phyloP scores from a whole-genome alignment of 768 basidiomycete genomes.

The Vishniacozyma victoriae region DNA sequence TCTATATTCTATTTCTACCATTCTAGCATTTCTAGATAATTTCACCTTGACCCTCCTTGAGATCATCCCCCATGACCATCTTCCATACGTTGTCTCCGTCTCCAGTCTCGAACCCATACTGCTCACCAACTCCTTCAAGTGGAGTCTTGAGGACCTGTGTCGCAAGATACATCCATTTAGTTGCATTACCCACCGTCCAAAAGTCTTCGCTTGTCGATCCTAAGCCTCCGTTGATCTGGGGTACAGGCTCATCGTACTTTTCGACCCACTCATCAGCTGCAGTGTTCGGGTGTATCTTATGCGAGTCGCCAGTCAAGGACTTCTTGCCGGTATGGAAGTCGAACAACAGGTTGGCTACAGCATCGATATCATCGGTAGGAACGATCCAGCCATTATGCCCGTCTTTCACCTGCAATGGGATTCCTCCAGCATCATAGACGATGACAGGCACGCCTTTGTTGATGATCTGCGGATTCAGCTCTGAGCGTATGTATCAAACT shows the following conservation, averaged over 20 bases:
- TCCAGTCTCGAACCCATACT: slow-evolving; percentile 11
- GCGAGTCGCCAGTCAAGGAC: slow-evolving; percentile 1
- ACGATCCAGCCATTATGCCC: slow-evolving; percentile 84
- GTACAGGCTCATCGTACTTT: slow-evolving; percentile 25
- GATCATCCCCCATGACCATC: slow-evolving; percentile 44
- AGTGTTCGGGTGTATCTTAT: slow-evolving; percentile 30
- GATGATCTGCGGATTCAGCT: slow-evolving; percentile 59
- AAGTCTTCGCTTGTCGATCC: slow-evolving; percentile 40
- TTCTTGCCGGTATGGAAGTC: slow-evolving; percentile 65
- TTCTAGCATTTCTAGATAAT: slow-evolving; percentile 11
- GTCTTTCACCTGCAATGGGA: slow-evolving; percentile 82
- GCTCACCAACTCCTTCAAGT: slow-evolving; percentile 15
- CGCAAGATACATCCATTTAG: slow-evolving; percentile 39
- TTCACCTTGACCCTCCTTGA: slow-evolving; percentile 35
- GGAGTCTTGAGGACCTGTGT: slow-evolving; percentile 13
- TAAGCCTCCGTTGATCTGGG: slow-evolving; percentile 28
- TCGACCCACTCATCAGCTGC: slow-evolving; percentile 36
- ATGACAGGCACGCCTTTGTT: slow-evolving; percentile 83
- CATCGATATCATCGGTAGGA: slow-evolving; percentile 65
- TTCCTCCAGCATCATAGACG: slow-evolving; percentile 79
- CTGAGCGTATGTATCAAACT: slow-evolving; percentile 1
- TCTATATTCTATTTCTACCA: too few species aligned
- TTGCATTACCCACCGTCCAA: slow-evolving; percentile 45
- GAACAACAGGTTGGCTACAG: slow-evolving; percentile 69
- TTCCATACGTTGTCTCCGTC: slow-evolving; percentile 40